A percentile compares a stretch with the other conserved stretches of the same genome.
These are phyloP conservation scores for Aristolochia contorta DNA, from an alignment of 164 flowering plant species.

Conservation along the genomic window DNA sequence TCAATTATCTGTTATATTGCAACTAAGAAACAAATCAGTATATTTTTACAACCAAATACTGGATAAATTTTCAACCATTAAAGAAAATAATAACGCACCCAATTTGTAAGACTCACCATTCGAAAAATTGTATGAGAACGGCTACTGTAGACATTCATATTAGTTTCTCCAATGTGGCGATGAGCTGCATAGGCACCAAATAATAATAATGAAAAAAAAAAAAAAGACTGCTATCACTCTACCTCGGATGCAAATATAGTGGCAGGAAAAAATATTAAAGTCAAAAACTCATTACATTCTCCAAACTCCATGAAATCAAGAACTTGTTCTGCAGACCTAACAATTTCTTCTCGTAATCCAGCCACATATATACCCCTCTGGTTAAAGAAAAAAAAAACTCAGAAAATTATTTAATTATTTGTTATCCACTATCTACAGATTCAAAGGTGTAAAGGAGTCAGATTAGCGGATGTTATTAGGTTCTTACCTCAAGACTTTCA, in stretches of 20 bases:
- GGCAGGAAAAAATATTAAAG: too few species aligned
- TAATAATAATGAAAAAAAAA: conserved; percentile 1
- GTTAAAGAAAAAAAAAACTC: neutral
- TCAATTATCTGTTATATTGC: conserved; percentile 66
- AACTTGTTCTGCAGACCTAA: conserved; percentile 85
- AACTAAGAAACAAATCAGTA: neutral
- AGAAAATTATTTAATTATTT: too few species aligned
- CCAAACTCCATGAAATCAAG: conserved; percentile 86
- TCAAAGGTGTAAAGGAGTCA: neutral
- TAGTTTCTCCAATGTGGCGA: conserved; percentile 97
- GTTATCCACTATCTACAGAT: too few species aligned
- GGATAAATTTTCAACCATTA: neutral
- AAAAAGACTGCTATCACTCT: too few species aligned
- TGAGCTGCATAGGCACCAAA: conserved; percentile 54
- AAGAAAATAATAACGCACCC: neutral
- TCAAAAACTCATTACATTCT: conserved; percentile 43
- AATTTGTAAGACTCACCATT: conserved; percentile 44
- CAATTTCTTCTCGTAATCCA: conserved; percentile 94
- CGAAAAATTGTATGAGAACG: conserved; percentile 97
- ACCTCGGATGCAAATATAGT: too few species aligned
- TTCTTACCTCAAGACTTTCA: conserved; percentile 72
- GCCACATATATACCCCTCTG: conserved; percentile 96
- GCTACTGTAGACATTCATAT: conserved; percentile 89
- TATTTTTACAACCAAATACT: neutral
- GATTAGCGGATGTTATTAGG: neutral